These are phyloP conservation scores for Pinus tabuliformis DNA, from an alignment of 75 land plant species.

Conservation along the genomic window DNA sequence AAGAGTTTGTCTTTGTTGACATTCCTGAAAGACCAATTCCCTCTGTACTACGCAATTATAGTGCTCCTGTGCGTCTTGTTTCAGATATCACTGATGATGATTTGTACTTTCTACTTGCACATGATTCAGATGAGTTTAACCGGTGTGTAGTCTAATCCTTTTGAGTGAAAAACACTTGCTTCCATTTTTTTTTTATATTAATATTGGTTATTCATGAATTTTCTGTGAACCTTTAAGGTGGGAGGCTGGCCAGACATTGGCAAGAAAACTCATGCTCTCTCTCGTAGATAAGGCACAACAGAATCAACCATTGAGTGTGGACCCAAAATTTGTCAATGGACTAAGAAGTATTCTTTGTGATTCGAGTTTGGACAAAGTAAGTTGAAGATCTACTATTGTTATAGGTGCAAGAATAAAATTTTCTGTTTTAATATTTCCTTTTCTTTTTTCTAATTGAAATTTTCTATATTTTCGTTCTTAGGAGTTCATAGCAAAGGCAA, in stretches of 20 bases:
- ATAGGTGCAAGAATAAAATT: background rate
- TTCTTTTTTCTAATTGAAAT: background rate
- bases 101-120: slow-evolving; percentile 81
- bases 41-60: slow-evolving; percentile 78
- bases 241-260: slow-evolving; percentile 95
- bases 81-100: slow-evolving; percentile 83
- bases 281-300: slow-evolving; percentile 65
- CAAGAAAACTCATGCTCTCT: slow-evolving; percentile 79
- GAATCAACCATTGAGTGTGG: slow-evolving; percentile 52
- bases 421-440: background rate
- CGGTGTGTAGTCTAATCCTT: slow-evolving; percentile 27
- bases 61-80: slow-evolving; percentile 88
- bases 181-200: slow-evolving; percentile 9
- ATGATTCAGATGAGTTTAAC: slow-evolving; percentile 96
- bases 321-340: slow-evolving; percentile 67
- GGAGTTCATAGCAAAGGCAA: slow-evolving; percentile 94
- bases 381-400: background rate
- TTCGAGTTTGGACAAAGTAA: slow-evolving; percentile 75
- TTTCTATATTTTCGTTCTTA: slow-evolving; percentile 13
- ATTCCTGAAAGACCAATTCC: slow-evolving; percentile 77
- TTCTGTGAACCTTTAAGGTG: slow-evolving; percentile 48
- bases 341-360: slow-evolving; percentile 63
- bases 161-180: background rate
- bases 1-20: slow-evolving; percentile 84
- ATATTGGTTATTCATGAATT: background rate